These are phyloP conservation scores for Venustampulla echinocandica DNA, from an alignment of 495 filamentous ascomycete genomes.

Conservation along the genomic window DNA sequence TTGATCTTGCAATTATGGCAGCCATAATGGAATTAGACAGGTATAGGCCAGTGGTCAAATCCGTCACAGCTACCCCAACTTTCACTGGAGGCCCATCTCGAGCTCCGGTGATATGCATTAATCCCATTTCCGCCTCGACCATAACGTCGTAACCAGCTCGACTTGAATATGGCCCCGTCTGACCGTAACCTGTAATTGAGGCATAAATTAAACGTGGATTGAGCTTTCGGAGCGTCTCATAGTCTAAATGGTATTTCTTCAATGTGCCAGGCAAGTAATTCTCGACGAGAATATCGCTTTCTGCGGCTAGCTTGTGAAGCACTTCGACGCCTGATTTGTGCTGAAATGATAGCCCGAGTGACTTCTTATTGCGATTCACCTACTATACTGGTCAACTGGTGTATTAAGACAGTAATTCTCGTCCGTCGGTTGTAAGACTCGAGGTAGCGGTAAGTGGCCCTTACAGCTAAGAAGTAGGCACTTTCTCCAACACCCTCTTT, in stretches of 20 bases:
- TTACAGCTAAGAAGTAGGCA: constrained; percentile 83
- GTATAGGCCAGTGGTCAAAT: constrained; percentile 92
- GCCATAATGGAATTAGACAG: constrained; percentile 97
- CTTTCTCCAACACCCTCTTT: constrained; percentile 77
- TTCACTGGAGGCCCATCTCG: constrained; percentile 89
- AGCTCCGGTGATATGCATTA: constrained; percentile 95
- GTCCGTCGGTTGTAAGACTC: no score
- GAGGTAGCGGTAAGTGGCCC: no score
- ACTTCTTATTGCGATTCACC: constrained; percentile 97
- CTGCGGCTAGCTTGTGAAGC: constrained; percentile 70
- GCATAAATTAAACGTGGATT: constrained; percentile 70
- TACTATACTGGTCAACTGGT: constrained; percentile 24
- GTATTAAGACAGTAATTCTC: background rate
- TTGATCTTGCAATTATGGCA: constrained; percentile 62
- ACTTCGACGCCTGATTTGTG: constrained; percentile 75
- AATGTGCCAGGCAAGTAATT: constrained; percentile 90
- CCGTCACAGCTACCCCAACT: constrained; percentile 93
- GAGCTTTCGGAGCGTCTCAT: constrained; percentile 62
- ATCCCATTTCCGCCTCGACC: constrained; percentile 95
- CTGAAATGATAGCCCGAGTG: constrained; percentile 82
- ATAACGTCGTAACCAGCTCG: constrained; percentile 97
- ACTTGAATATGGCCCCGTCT: constrained; percentile 83
- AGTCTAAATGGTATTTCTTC: constrained; percentile 89
- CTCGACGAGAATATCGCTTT: constrained; percentile 89
- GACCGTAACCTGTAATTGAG: constrained; percentile 63